phyloP scores from a whole-genome alignment of 495 filamentous ascomycete species.

The Neurospora sp. region DNA sequence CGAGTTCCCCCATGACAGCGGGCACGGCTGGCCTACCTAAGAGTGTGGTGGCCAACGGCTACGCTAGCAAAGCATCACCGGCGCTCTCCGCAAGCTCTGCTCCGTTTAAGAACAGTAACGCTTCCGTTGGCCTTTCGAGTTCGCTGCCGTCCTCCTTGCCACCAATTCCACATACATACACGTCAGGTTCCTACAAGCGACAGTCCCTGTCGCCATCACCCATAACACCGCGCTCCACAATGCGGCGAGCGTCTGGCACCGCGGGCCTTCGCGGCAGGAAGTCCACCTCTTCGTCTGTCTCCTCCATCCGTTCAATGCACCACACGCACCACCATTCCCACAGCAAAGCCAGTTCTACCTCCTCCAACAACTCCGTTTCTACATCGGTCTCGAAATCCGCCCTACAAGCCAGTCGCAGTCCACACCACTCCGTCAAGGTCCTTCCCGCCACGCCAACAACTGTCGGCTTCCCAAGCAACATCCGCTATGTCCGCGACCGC shows the following conservation, averaged over 20 bases:
- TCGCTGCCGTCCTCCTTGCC: constrained; percentile 29
- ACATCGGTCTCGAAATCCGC: constrained; percentile 57
- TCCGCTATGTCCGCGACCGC: constrained; percentile 65
- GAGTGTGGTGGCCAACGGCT: constrained; percentile 28
- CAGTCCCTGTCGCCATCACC: constrained; percentile 85
- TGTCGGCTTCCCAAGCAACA: constrained; percentile 72
- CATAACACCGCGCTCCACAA: constrained; percentile 75
- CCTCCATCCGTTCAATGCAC: constrained; percentile 84
- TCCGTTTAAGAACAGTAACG: constrained; percentile 4
- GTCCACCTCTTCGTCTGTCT: constrained; percentile 92
- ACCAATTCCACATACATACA: constrained; percentile 31
- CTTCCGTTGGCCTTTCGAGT: constrained; percentile 20
- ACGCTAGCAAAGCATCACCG: constrained; percentile 6
- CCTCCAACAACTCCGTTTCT: constrained; percentile 65
- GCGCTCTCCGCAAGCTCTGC: neutral
- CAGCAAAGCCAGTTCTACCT: constrained; percentile 89
- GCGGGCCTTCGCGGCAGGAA: constrained; percentile 73
- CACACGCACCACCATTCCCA: constrained; percentile 79
- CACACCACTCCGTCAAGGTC: constrained; percentile 86
- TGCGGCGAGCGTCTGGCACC: constrained; percentile 58
- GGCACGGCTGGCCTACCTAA: constrained; percentile 24
- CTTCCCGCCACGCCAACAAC: constrained; percentile 83
- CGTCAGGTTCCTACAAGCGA: constrained; percentile 52
- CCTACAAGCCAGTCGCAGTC: constrained; percentile 53
- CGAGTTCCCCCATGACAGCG: constrained; percentile 8